Percentiles rank a stretch among this genome's conserved stretches.
Conservation (phyloP, 2,329 filamentous ascomycete genomes). For the Fusarium multiceps region DNA sequence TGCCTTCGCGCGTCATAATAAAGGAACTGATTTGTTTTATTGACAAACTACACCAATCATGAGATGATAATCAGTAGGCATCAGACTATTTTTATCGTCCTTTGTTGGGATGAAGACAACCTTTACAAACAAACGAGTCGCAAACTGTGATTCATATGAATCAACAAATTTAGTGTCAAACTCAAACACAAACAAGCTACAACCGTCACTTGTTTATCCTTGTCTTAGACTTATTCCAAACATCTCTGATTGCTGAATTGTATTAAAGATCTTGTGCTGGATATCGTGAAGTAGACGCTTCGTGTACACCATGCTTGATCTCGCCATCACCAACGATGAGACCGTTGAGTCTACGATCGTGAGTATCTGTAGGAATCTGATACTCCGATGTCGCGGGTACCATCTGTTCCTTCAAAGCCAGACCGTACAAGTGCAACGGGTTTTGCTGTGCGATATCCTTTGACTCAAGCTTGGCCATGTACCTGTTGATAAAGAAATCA, state of each 20-base stretch:
- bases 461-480: conserved; percentile 60
- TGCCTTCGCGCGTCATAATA: conserved; percentile 6
- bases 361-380: conserved; percentile 77
- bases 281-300: conserved; percentile 54
- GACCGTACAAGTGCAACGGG: conserved; percentile 71
- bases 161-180: not conserved
- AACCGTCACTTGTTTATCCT: not conserved
- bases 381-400: conserved; percentile 68
- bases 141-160: not conserved
- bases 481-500: conserved; percentile 88
- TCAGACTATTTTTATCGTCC: not conserved
- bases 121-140: not conserved
- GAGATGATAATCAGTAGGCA: not conserved
- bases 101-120: not conserved
- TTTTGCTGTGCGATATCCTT: conserved; percentile 50
- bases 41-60: not conserved
- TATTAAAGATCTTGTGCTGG: conserved; percentile 18
- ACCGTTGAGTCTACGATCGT: conserved; percentile 85
- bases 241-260: not conserved
- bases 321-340: conserved; percentile 78
- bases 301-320: conserved; percentile 54
- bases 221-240: not conserved
- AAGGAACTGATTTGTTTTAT: not conserved
- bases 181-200: not conserved
- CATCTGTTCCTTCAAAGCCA: conserved; percentile 88